These are phyloP conservation scores for Pyrrhoderma noxium DNA, from an alignment of 1,284 basidiomycete genomes.

Conservation along the genomic window DNA sequence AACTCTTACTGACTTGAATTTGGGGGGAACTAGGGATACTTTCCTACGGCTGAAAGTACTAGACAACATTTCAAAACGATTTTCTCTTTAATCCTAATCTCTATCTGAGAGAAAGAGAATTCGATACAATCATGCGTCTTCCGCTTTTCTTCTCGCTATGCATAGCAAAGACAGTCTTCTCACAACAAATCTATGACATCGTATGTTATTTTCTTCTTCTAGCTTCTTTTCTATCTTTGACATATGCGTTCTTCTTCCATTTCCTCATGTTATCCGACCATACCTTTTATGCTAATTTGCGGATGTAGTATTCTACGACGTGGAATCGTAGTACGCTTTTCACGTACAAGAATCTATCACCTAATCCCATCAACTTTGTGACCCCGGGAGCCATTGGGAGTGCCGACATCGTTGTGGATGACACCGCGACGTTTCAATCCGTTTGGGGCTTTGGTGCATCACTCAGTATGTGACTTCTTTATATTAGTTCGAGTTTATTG, in stretches of 20 bases:
- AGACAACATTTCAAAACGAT: too few species aligned
- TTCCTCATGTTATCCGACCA: not conserved
- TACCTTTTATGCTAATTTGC: conserved; percentile 12
- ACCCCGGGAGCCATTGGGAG: conserved; percentile 36
- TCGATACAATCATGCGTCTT: conserved; percentile 1
- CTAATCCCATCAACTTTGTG: conserved; percentile 46
- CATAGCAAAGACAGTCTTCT: conserved; percentile 9
- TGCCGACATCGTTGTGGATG: conserved; percentile 43
- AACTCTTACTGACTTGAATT: too few species aligned
- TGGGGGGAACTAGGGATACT: too few species aligned
- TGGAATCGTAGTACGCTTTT: conserved; percentile 49
- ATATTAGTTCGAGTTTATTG: not conserved
- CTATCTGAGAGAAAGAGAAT: too few species aligned
- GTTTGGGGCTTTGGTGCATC: conserved; percentile 46
- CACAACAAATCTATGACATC: conserved; percentile 30
- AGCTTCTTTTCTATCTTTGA: conserved; percentile 2
- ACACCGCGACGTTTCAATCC: conserved; percentile 35
- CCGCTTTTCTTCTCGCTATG: conserved; percentile 4
- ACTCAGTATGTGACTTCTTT: conserved; percentile 32
- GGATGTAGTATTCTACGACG: conserved; percentile 51
- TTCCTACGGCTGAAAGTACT: too few species aligned
- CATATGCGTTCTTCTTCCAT: not conserved
- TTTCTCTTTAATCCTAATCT: too few species aligned
- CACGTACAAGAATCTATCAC: conserved; percentile 36
- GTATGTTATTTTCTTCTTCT: conserved; percentile 22